Conservation (phyloP, 495 filamentous ascomycete genomes). For the Elaphomyces granulatus region DNA sequence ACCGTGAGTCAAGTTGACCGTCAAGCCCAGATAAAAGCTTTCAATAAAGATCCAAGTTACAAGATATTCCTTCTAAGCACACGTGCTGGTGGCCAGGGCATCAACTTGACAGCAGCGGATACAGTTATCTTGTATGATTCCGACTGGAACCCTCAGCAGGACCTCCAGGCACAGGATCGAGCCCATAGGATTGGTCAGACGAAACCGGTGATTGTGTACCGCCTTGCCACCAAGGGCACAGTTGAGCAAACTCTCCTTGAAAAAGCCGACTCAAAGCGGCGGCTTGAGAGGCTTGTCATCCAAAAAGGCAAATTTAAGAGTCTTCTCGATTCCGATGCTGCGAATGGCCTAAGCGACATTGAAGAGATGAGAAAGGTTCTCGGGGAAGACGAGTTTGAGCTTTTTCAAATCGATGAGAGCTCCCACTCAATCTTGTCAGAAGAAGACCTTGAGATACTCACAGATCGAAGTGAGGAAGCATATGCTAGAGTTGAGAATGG, state of each 20-base stretch:
- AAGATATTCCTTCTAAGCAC: constrained; percentile 82
- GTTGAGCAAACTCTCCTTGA: constrained; percentile 82
- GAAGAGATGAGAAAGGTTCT: constrained; percentile 33
- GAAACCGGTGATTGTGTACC: constrained; percentile 84
- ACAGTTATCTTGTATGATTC: constrained; percentile 64
- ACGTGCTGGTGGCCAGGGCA: constrained; percentile 84
- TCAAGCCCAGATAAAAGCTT: constrained; percentile 67
- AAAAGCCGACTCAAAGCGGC: constrained; percentile 84
- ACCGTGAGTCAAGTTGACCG: constrained; percentile 68
- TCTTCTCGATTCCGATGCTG: constrained; percentile 28
- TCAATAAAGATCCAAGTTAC: constrained; percentile 57
- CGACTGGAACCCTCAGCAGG: constrained; percentile 97
- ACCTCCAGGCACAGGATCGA: constrained; percentile 90
- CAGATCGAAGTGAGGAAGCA: constrained; percentile 75
- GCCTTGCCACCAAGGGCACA: constrained; percentile 82
- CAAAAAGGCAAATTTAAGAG: constrained; percentile 68
- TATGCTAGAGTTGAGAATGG: constrained; percentile 68
- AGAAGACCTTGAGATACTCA: constrained; percentile 61
- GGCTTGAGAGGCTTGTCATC: constrained; percentile 88
- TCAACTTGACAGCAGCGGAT: constrained; percentile 66
- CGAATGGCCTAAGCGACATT: constrained; percentile 19
- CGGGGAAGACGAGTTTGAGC: constrained; percentile 39
- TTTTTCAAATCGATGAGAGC: constrained; percentile 40
- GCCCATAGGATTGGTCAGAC: constrained; percentile 92
- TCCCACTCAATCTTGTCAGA: constrained; percentile 53